Percentiles rank a stretch among this genome's conserved stretches.
phyloP scores from a whole-genome alignment of 2,329 filamentous ascomycete genomes.

The Cladosporium halotolerans region DNA sequence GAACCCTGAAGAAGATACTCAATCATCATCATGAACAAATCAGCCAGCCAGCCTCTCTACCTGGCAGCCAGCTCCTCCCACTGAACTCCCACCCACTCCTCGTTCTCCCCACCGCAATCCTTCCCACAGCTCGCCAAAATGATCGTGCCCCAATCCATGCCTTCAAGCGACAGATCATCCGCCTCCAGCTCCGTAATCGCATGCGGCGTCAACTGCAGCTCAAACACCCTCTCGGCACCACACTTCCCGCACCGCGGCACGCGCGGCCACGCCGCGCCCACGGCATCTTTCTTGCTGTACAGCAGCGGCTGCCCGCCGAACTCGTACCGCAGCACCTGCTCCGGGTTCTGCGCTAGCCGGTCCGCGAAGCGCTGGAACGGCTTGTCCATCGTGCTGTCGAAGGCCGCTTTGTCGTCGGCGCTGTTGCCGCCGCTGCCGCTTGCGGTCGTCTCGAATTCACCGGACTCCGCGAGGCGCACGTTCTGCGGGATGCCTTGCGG shows the following conservation, averaged over 20 bases:
- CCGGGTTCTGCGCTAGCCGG: constrained; percentile 44
- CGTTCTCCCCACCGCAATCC: constrained; percentile 67
- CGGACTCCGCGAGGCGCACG: constrained; percentile 31
- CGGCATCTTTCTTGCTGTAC: constrained; percentile 69
- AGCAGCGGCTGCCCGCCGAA: constrained; percentile 53
- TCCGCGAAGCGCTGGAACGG: constrained; percentile 49
- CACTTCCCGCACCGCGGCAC: constrained; percentile 76
- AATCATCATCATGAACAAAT: neutral
- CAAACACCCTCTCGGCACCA: constrained; percentile 69
- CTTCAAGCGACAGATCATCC: constrained; percentile 60
- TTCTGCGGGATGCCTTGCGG: constrained; percentile 45
- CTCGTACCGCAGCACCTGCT: constrained; percentile 47
- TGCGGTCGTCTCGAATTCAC: constrained; percentile 28
- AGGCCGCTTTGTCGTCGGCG: constrained; percentile 41
- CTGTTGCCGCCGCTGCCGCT: constrained; percentile 22
- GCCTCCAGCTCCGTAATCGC: constrained; percentile 83
- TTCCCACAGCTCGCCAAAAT: constrained; percentile 76
- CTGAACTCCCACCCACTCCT: constrained; percentile 97
- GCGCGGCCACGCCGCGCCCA: constrained; percentile 49
- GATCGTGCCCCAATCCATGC: constrained; percentile 98
- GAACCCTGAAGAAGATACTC: neutral
- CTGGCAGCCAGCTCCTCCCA: constrained; percentile 65
- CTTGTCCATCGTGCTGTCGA: constrained; percentile 44
- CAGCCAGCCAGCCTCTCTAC: neutral
- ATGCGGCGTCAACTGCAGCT: constrained; percentile 86